Evolutionary conservation across 257 asterid species (phyloP).

Genomic region (Solanum verrucosum): DNA sequence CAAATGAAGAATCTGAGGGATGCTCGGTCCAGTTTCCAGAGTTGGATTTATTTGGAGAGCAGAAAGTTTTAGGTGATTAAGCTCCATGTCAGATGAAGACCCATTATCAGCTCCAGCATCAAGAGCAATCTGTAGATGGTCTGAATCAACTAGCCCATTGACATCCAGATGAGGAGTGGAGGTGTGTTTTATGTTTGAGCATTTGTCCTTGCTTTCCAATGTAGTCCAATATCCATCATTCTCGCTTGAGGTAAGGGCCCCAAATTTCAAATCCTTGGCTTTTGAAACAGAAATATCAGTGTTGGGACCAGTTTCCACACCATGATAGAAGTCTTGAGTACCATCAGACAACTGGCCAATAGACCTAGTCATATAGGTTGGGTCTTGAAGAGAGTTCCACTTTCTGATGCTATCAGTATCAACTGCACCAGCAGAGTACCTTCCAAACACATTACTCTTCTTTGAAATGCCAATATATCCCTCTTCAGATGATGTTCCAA

Average conservation of each 20-base stretch:
- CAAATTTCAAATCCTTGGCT: conserved; percentile 43
- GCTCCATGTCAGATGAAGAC: conserved; percentile 25
- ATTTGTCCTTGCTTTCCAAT: conserved; percentile 28
- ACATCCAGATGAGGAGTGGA: conserved; percentile 30
- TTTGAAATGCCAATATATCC: conserved; percentile 64
- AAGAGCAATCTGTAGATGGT: conserved; percentile 31
- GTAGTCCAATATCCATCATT: conserved; percentile 31
- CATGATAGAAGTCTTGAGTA: conserved; percentile 33
- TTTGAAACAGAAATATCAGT: conserved; percentile 34
- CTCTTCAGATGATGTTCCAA: conserved; percentile 92
- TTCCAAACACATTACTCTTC: conserved; percentile 67
- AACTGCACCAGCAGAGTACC: conserved; percentile 85
- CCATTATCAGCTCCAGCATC: conserved; percentile 39
- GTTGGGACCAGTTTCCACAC: conserved; percentile 37
- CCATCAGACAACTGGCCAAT: conserved; percentile 43
- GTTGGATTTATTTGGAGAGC: conserved; percentile 39
- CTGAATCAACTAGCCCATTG: conserved; percentile 55
- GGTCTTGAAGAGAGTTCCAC: conserved; percentile 54
- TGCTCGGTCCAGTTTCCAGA: conserved; percentile 73
- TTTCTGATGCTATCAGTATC: conserved; percentile 87
- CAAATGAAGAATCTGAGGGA: conserved; percentile 93
- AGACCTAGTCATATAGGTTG: conserved; percentile 18
- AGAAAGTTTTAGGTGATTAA: conserved; percentile 40
- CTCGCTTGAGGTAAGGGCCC: conserved; percentile 30
- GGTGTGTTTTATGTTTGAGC: conserved; percentile 35